Base-by-base conservation (phyloP, 192 early-diverging fungal genomes). In the Jimgerdemannia flammicorona region DNA sequence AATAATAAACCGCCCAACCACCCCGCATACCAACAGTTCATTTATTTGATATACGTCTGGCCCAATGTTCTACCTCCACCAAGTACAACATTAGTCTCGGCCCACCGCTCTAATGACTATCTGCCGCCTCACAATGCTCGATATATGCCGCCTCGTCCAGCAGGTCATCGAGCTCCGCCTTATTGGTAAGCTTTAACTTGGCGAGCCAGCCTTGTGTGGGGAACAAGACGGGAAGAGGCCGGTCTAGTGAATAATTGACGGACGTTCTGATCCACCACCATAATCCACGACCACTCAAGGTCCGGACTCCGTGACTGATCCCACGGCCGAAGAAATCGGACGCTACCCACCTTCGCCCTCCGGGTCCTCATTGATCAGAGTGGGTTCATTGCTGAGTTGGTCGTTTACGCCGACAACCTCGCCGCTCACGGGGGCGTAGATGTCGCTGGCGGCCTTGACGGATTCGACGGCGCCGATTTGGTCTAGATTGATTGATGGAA, bases 381-480 rank as follows among this genome's bases (percentile, higher is more conserved):
- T 83, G n/a, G 95, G 93, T 69, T 93, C 87, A 42, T 84, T 84
- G 44, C 73, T 79, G 67, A 98, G 87, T 0, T 44, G 72, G 10
- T 77, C 70, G 83, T 98, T 98, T 78, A 90, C 87, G 70, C 90
- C 93, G 66, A 94, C 85, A 71, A 98, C 88, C 70, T 91, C 87
- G 70, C 97, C 97, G 69, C 87, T 81, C 40, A 96, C 81, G 71
- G 97, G 97, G 39, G 95, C 87, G 78, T 93, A 96, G 63, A 98
- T 91, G 74, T 98, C 97, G 73, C 87, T 90, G 65, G 95, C 94
- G 70, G 97, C 96, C 89, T 98, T 98, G 79, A 98, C 97, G 49
- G 91, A 93, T 83, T 98, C 97, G 67, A 98, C 92, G 49, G 92
- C 92, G 74, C 93, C 92, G n/a, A 95, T 85, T 70, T 78, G 64